phyloP scores from a whole-genome alignment of 345 rosid genomes.

The Arabis alpina region DNA sequence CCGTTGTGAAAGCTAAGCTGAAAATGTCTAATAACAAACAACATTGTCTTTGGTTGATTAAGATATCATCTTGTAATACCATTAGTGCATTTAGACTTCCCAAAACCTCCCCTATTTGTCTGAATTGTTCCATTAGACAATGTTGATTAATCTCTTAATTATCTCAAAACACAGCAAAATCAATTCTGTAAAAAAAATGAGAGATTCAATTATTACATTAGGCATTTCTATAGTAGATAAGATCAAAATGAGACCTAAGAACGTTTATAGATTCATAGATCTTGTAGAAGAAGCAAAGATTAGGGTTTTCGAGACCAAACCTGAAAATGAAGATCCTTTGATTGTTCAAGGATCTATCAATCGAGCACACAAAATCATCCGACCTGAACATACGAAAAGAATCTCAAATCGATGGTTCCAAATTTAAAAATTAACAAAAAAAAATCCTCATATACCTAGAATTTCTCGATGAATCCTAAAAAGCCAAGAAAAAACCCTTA shows the following conservation, averaged over 20 bases:
- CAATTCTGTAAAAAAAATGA: background rate
- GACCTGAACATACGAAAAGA: constrained; percentile 26
- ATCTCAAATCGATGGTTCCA: background rate
- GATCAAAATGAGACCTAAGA: constrained; percentile 12
- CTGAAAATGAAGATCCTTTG: constrained; percentile 29
- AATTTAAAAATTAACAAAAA: no score
- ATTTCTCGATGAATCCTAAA: no score
- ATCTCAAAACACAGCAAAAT: constrained; percentile 1
- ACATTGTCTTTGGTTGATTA: constrained; percentile 75
- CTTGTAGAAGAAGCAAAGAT: background rate
- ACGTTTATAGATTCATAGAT: background rate
- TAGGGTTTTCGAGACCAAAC: constrained; percentile 27
- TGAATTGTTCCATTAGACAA: constrained; percentile 69
- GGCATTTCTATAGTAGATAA: background rate
- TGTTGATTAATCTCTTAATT: background rate
- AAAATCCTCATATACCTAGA: no score
- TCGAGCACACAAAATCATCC: constrained; percentile 9
- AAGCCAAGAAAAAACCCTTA: no score
- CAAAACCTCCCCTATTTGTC: constrained; percentile 87
- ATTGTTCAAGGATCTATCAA: background rate
- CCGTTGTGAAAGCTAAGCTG: constrained; percentile 62
- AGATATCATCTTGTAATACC: constrained; percentile 81
- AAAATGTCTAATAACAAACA: constrained; percentile 63
- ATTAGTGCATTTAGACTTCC: constrained; percentile 87
- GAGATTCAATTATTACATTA: background rate